These are phyloP conservation scores for Debaryomyces udenii DNA, from an alignment of 1,139 yeast species.

Conservation along the genomic window DNA sequence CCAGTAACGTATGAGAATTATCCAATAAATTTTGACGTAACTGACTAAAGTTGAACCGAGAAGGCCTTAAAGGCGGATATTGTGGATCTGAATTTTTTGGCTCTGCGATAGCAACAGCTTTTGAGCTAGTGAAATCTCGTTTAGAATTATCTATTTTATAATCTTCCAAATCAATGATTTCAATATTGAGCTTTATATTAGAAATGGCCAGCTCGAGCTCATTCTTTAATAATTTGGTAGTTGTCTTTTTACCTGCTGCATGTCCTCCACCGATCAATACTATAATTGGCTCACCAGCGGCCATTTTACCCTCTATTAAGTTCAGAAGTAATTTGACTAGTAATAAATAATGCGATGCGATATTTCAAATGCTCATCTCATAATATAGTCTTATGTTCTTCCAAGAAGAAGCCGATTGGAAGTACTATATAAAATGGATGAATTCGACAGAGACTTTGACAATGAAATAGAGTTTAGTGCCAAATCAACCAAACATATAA, in stretches of 20 bases:
- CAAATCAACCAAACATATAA: conserved; percentile 59
- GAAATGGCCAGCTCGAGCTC: conserved; percentile 27
- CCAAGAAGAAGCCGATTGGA: neutral
- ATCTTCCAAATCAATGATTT: conserved; percentile 44
- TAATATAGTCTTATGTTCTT: neutral
- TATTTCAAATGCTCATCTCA: conserved; percentile 4
- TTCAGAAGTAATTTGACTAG: too few species aligned
- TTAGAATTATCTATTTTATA: conserved; percentile 22
- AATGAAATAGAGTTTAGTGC: conserved; percentile 57
- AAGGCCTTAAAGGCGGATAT: conserved; percentile 37
- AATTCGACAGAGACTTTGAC: conserved; percentile 61
- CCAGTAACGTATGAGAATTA: conserved; percentile 12
- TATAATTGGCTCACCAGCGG: conserved; percentile 29
- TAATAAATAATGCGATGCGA: conserved; percentile 11
- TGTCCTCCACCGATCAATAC: conserved; percentile 77
- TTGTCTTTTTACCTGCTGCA: conserved; percentile 63
- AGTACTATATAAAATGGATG: conserved; percentile 24
- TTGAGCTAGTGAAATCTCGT: conserved; percentile 21
- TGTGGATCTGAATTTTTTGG: conserved; percentile 20
- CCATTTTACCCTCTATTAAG: conserved; percentile 1
- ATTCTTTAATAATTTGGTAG: conserved; percentile 32
- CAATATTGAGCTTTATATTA: conserved; percentile 28
- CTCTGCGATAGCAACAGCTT: conserved; percentile 38
- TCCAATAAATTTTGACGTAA: conserved; percentile 23
- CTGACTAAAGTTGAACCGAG: conserved; percentile 39